Percentiles rank a stretch among this genome's conserved stretches.
These are phyloP conservation scores for Drechslerella dactyloides DNA, from an alignment of 2,329 filamentous ascomycete genomes.

Conservation along the genomic window DNA sequence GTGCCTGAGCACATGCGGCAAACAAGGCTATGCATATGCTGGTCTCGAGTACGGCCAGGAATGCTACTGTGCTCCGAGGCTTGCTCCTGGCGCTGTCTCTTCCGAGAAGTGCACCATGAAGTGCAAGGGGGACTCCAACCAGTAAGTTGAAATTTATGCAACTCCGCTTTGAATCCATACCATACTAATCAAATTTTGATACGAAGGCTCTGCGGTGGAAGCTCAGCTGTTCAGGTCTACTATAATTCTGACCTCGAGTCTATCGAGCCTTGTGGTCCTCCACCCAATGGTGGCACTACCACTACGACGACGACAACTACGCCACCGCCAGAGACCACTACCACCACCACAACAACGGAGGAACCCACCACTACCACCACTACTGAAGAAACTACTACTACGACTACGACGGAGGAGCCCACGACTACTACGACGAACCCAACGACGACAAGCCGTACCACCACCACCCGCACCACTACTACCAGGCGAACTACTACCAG, in stretches of 20 bases:
- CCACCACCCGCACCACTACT: background rate
- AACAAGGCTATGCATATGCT: slow-evolving; percentile 44
- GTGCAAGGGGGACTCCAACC: slow-evolving; percentile 32
- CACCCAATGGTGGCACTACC: background rate
- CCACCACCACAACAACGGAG: slow-evolving; percentile 15
- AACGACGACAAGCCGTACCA: background rate
- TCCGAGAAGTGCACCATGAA: slow-evolving; percentile 15
- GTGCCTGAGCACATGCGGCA: slow-evolving; percentile 36
- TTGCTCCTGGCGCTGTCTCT: slow-evolving; percentile 19
- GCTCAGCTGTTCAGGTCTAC: slow-evolving; percentile 30
- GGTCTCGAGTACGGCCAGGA: slow-evolving; percentile 43
- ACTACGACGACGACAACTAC: background rate
- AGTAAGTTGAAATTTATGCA: slow-evolving; percentile 17
- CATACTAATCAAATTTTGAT: background rate
- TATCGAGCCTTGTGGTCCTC: slow-evolving; percentile 24
- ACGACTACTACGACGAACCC: background rate
- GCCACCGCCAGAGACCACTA: background rate
- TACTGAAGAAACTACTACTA: slow-evolving; percentile 9
- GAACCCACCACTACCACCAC: background rate
- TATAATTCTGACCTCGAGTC: slow-evolving; percentile 39
- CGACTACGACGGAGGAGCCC: slow-evolving; percentile 13
- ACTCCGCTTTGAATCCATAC: too few relatives aligned
- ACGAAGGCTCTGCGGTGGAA: slow-evolving; percentile 31
- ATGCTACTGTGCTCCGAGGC: slow-evolving; percentile 42
- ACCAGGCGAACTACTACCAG: background rate